phyloP scores from a whole-genome alignment of 176 grass and related monocot genomes.

The Aegilops sharonensis region DNA sequence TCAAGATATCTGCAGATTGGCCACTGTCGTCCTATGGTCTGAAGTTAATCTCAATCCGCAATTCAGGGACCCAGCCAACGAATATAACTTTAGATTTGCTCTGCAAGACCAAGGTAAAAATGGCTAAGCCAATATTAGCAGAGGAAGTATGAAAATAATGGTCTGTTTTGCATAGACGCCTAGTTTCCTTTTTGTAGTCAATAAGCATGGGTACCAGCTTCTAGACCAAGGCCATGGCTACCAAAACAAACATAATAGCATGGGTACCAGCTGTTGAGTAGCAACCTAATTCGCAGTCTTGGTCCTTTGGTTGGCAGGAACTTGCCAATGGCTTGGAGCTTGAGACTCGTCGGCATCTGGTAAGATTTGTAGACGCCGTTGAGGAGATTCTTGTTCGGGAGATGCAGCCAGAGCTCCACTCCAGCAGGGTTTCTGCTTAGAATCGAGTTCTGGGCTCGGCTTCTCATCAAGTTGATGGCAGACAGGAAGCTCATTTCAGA shows the following conservation, averaged over 20 bases:
- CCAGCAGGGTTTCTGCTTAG: neutral
- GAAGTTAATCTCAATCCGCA: slow-evolving; percentile 65
- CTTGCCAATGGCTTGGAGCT: slow-evolving; percentile 65
- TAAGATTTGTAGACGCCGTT: slow-evolving; percentile 62
- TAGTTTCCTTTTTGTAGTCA: neutral
- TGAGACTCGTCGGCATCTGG: slow-evolving; percentile 58
- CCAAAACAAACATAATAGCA: neutral
- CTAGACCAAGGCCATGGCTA: neutral
- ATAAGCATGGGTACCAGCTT: neutral
- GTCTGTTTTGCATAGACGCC: neutral
- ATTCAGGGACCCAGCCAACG: slow-evolving; percentile 32
- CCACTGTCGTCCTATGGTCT: slow-evolving; percentile 59
- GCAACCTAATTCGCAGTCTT: neutral
- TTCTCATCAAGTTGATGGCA: neutral
- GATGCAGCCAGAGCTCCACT: slow-evolving; percentile 48
- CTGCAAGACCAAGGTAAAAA: slow-evolving; percentile 70
- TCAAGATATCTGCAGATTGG: slow-evolving; percentile 72
- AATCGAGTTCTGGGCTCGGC: neutral
- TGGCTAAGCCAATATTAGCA: neutral
- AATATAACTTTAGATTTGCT: slow-evolving; percentile 63
- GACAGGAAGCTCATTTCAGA: neutral
- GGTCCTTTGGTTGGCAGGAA: slow-evolving; percentile 41
- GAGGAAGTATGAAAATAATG: neutral
- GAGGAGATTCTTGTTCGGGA: slow-evolving; percentile 75
- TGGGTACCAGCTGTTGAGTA: neutral